Evolutionary conservation across 2,329 filamentous ascomycete species (phyloP).

Genomic region (Exophiala calicioides): DNA sequence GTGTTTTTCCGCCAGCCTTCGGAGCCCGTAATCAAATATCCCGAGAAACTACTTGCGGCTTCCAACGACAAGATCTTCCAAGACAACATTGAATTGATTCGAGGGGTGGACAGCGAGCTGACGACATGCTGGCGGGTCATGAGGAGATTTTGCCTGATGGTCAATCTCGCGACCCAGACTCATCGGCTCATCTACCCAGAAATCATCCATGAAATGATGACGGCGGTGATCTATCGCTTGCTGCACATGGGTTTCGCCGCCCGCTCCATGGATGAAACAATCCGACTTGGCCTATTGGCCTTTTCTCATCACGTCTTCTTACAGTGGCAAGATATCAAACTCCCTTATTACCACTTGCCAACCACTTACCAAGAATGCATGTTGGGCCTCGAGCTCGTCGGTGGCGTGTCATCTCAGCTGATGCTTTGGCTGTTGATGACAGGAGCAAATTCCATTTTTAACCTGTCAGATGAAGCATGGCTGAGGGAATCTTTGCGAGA

Average conservation of each 20-base stretch:
- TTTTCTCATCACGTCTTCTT: constrained; percentile 44
- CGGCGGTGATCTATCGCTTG: constrained; percentile 45
- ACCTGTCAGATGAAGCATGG: constrained; percentile 11
- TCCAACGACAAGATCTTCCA: not conserved
- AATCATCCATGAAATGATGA: constrained; percentile 38
- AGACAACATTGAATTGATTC: constrained; percentile 17
- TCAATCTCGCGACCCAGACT: constrained; percentile 32
- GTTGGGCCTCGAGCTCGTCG: not conserved
- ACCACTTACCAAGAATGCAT: constrained; percentile 25
- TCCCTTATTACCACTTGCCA: constrained; percentile 27
- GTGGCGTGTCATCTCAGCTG: constrained; percentile 7
- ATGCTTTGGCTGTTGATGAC: constrained; percentile 31
- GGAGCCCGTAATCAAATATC: constrained; percentile 31
- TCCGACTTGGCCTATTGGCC: constrained; percentile 45
- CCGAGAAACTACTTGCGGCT: constrained; percentile 10
- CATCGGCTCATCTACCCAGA: constrained; percentile 28
- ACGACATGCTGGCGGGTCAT: constrained; percentile 32
- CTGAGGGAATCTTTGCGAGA: constrained; percentile 10
- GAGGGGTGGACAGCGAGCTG: constrained; percentile 26
- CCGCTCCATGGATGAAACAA: constrained; percentile 37
- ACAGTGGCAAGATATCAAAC: constrained; percentile 38
- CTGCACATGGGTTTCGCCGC: constrained; percentile 36
- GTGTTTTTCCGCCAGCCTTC: constrained; percentile 32
- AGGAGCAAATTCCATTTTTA: constrained; percentile 18
- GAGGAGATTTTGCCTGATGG: constrained; percentile 34